These are phyloP conservation scores for Lithospermum erythrorhizon DNA, from an alignment of 257 asterid genomes.

Conservation along the genomic window DNA sequence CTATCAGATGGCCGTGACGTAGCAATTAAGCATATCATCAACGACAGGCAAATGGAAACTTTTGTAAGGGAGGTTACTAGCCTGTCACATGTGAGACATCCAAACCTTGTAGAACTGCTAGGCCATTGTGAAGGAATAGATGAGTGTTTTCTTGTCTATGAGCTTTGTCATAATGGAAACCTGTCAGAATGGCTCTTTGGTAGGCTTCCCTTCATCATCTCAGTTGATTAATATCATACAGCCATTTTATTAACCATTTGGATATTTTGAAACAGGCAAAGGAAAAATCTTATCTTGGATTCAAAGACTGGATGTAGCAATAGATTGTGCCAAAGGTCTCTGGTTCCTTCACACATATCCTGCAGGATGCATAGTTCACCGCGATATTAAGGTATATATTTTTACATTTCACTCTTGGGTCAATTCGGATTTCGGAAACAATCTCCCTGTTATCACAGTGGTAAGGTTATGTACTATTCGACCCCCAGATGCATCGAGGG, in stretches of 20 bases:
- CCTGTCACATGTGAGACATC: conserved; percentile 64
- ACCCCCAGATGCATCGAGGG: no score
- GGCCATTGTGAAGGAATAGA: conserved; percentile 68
- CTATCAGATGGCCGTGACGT: conserved; percentile 34
- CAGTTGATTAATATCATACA: not conserved
- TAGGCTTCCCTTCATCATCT: conserved; percentile 6
- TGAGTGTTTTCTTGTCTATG: conserved; percentile 70
- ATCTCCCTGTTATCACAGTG: no score
- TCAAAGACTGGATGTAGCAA: conserved; percentile 50
- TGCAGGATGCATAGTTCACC: conserved; percentile 68
- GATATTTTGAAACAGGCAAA: conserved; percentile 30
- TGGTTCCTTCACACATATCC: conserved; percentile 59
- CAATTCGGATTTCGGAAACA: no score
- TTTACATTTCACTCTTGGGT: no score
- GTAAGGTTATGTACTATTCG: no score
- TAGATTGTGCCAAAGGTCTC: conserved; percentile 66
- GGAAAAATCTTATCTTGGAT: conserved; percentile 49
- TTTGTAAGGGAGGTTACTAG: conserved; percentile 75
- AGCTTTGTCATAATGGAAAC: conserved; percentile 70
- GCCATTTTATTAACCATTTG: not conserved
- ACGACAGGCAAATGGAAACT: conserved; percentile 73
- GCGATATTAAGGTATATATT: conserved; percentile 57
- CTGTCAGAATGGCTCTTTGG: conserved; percentile 81
- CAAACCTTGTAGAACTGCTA: conserved; percentile 55
- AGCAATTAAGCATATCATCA: conserved; percentile 68